Percentiles rank a stretch among this genome's conserved stretches.
Evolutionary conservation across 1,284 basidiomycete species (phyloP).

Genomic region (Fomitopsis schrenkii): DNA sequence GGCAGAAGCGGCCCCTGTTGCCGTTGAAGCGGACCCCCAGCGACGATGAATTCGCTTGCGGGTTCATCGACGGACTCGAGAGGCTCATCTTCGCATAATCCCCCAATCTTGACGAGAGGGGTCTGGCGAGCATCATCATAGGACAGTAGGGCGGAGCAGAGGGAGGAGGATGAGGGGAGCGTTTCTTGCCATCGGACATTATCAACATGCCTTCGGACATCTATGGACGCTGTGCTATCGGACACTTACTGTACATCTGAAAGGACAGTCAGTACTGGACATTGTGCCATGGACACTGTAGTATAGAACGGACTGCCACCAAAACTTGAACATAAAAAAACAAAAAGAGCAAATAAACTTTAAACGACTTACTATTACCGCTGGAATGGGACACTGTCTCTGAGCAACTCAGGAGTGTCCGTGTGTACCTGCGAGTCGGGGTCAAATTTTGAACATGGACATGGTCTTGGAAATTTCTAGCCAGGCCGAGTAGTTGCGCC

Average conservation of each 20-base stretch:
- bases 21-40: background rate
- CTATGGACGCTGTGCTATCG: background rate
- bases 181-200: background rate
- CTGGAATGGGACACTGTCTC: too few species aligned
- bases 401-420: too few species aligned
- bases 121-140: background rate
- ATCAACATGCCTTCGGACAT: background rate
- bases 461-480: too few species aligned
- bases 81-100: background rate
- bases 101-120: too few species aligned
- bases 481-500: too few species aligned
- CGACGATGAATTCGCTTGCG: background rate
- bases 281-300: background rate
- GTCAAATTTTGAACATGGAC: too few species aligned
- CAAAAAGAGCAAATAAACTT: background rate
- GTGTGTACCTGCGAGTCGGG: too few species aligned
- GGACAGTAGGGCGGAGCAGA: too few species aligned
- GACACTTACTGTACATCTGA: background rate
- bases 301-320: background rate
- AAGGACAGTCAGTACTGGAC: background rate
- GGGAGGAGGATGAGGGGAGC: background rate
- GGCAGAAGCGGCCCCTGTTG: background rate
- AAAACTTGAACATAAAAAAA: background rate
- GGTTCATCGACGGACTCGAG: background rate
- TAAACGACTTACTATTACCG: too few species aligned